Evolutionary conservation across 2,329 filamentous ascomycete species (phyloP), one percentile per base, ranked within the genome.

Genomic region (Stylonectria norvegica): DNA sequence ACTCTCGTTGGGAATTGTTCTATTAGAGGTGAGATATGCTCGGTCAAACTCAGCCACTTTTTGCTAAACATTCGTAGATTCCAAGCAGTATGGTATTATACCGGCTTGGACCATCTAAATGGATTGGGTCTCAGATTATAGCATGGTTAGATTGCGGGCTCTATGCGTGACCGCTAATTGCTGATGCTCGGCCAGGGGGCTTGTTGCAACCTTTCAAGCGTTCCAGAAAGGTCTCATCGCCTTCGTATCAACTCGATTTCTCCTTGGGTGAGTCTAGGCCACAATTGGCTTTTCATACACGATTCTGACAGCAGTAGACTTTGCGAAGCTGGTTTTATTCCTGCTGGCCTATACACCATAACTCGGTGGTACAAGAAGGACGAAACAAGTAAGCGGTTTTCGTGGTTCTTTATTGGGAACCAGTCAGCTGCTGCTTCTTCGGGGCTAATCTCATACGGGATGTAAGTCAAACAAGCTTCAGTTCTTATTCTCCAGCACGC

Each of bases 81-180:
- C 71, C 71, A 0, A 71, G 69, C 20, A 75, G 75, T 43, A 62
- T 75, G 9, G 59, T 73, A 11, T 53, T 74, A 4, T 70, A 73
- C 38, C 61, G 64, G 2, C 56, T 74, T 20, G 71, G 71, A 1
- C 69, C 71, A 3, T 64, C 64, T 1, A 58, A 64, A n/a, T 74
- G 71, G 70, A 62, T 74, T 4, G 67, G 51, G 20, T 39, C 43
- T 16, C 51, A 54, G 40, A 52, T 54, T n/a, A 20, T 54, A 1
- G 50, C 68, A 27, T 75, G 60, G 59, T 53, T 19, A 38, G 30
- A 19, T 16, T 20, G 5, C 12, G 19, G 17, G 5, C 23, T 5
- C 16, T 12, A 10, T 12, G 4, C n/a, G 9, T 2, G 10, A 27
- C 6, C 11, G 5, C 16, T 16, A 7, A 10, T 23, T 6, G 17